These are phyloP conservation scores for Xylariaceae sp. DNA, from an alignment of 2,329 filamentous ascomycete genomes.

Conservation along the genomic window DNA sequence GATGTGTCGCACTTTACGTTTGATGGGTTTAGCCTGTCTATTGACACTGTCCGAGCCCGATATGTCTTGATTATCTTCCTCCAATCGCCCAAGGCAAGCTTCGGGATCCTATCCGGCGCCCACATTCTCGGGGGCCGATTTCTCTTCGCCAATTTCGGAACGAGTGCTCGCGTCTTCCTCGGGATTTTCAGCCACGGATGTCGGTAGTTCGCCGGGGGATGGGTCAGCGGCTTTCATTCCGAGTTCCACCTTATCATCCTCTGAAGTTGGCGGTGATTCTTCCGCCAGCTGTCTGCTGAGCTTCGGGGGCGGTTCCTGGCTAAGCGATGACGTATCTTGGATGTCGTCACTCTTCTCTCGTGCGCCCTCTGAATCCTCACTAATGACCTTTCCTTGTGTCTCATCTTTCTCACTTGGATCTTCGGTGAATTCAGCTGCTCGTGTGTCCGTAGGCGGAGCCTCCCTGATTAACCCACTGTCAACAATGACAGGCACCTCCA, in stretches of 20 bases:
- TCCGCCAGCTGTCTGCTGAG: conserved; percentile 24
- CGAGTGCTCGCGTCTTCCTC: conserved; percentile 11
- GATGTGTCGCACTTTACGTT: conserved; percentile 14
- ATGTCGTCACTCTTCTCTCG: conserved; percentile 21
- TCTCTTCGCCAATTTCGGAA: conserved; percentile 11
- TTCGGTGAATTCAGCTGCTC: conserved; percentile 16
- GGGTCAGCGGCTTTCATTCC: conserved; percentile 4
- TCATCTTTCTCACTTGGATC: conserved; percentile 12
- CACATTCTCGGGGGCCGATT: conserved; percentile 13
- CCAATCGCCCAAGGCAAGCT: conserved; percentile 19
- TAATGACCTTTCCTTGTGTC: conserved; percentile 18
- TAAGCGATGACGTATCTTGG: conserved; percentile 21
- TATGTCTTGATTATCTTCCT: conserved; percentile 14
- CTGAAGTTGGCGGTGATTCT: conserved; percentile 25
- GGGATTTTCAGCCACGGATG: conserved; percentile 2
- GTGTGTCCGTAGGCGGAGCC: conserved; percentile 18
- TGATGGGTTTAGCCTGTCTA: conserved; percentile 7
- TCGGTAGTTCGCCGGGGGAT: not conserved
- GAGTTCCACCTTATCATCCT: conserved; percentile 23
- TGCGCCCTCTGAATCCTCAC: conserved; percentile 19
- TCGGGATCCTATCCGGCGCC: conserved; percentile 27
- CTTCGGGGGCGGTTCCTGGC: conserved; percentile 26
- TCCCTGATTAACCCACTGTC: conserved; percentile 35
- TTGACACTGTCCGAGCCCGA: conserved; percentile 13
- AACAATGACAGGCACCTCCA: conserved; percentile 40